Percentiles rank a stretch among this genome's conserved stretches.
Conservation (phyloP, 1,139 yeast species). For the Pichia sp. region DNA sequence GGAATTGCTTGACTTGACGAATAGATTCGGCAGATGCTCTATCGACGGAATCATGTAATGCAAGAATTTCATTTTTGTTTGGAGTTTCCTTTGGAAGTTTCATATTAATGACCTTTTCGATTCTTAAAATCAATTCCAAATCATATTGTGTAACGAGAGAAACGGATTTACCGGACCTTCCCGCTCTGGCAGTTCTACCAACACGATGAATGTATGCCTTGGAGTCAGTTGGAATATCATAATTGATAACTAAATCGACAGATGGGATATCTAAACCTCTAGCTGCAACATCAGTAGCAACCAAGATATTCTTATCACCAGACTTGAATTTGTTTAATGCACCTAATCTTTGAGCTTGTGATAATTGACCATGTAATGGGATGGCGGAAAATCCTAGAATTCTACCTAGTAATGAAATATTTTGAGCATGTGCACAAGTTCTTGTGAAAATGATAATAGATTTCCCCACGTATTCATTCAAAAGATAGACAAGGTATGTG, state of each 20-base stretch:
- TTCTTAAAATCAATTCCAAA: slow-evolving; percentile 80
- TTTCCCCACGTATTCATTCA: slow-evolving; percentile 85
- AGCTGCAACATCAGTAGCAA: slow-evolving; percentile 98
- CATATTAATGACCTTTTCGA: slow-evolving; percentile 82
- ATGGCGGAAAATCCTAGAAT: slow-evolving; percentile 85
- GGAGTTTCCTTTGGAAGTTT: slow-evolving; percentile 83
- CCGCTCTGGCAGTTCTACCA: slow-evolving; percentile 99
- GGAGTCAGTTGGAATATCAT: slow-evolving; percentile 97
- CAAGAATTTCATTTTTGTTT: slow-evolving; percentile 72
- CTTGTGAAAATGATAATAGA: slow-evolving; percentile 88
- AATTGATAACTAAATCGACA: slow-evolving; percentile 90
- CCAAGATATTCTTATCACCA: slow-evolving; percentile 76
- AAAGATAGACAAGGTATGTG: slow-evolving; percentile 76
- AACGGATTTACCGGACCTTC: slow-evolving; percentile 89
- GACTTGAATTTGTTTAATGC: slow-evolving; percentile 91
- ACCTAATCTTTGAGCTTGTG: slow-evolving; percentile 91
- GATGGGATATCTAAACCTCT: slow-evolving; percentile 96
- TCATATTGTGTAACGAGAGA: slow-evolving; percentile 95
- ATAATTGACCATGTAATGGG: slow-evolving; percentile 91
- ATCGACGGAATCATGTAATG: slow-evolving; percentile 84
- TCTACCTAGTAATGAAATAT: slow-evolving; percentile 80
- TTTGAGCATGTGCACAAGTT: slow-evolving; percentile 94
- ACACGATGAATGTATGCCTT: slow-evolving; percentile 97
- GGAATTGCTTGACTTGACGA: slow-evolving; percentile 74
- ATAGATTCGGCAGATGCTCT: slow-evolving; percentile 92